Conservation (phyloP, 371 early-diverging fungal species). For the Rhizopus microsporus region DNA sequence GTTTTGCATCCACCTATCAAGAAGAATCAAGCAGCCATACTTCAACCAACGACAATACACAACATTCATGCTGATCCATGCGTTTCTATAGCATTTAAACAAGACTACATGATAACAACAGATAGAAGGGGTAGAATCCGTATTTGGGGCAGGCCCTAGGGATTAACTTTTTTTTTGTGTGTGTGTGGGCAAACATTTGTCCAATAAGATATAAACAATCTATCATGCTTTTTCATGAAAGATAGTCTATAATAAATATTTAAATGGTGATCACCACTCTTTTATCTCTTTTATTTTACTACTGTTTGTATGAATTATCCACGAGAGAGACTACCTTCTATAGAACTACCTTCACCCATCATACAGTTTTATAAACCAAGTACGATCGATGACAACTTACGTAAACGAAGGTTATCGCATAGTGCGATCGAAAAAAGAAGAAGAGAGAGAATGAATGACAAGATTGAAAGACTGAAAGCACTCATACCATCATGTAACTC, state of each 20-base stretch:
- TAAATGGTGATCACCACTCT: neutral
- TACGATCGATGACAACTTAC: neutral
- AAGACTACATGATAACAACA: slow-evolving; percentile 78
- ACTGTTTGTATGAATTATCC: neutral
- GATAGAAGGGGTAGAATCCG: slow-evolving; percentile 82
- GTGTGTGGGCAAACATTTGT: neutral
- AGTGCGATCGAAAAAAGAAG: slow-evolving; percentile 71
- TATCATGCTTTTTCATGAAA: neutral
- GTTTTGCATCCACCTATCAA: slow-evolving; percentile 66
- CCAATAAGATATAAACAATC: neutral
- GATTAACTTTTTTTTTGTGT: neutral
- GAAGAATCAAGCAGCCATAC: slow-evolving; percentile 72
- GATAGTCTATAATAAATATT: too few relatives aligned
- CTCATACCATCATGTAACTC: slow-evolving; percentile 46
- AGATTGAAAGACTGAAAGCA: slow-evolving; percentile 25
- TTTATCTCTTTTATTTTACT: neutral
- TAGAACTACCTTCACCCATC: neutral
- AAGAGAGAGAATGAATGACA: slow-evolving; percentile 71
- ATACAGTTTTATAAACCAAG: neutral
- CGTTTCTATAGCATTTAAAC: slow-evolving; percentile 28
- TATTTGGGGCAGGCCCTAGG: slow-evolving; percentile 65
- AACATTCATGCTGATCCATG: slow-evolving; percentile 76
- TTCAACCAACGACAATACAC: slow-evolving; percentile 77
- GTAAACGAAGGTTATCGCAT: slow-evolving; percentile 59
- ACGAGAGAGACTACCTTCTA: neutral